Evolutionary conservation across 192 early-diverging fungal genomes (phyloP), one percentile per base, ranked within the genome.

Genomic region (Gaertneriomyces sp.): DNA sequence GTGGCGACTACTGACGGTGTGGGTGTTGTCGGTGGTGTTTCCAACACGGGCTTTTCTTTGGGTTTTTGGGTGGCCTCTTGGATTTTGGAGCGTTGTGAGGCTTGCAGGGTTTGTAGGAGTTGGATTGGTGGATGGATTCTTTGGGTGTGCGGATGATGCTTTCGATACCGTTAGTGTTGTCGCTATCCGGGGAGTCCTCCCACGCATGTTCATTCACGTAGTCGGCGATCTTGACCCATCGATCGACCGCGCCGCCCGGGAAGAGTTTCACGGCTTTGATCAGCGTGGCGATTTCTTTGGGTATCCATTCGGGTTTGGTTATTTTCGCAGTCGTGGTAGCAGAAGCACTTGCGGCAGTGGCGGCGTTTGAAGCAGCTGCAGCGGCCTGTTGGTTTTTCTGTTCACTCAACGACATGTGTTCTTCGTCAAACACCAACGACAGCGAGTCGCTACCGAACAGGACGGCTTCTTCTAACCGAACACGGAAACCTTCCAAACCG

Each of bases 231-330:
- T 82, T 90, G 44, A 88, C 85, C 91, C 91, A 93, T n/a, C 86
- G 81, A 41, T 81, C 72, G 33, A 80, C 74, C 11, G 87, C 88
- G 16, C 91, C 91, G 20, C 89, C 89, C 14, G 90, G 91, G 67
- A 87, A 91, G 69, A 87, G 81, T 60, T 92, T 92, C 45, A 86
- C 76, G 14, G 89, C 90, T 67, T 91, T 92, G 73, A 91, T 90
- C 10, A 93, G 74, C 4, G 85, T 63, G 6, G 83, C 80, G 9
- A 83, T 72, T 70, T 93, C 90, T 67, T 93, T 87, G 3, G 87
- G 71, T 0, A 78, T 68, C 91, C 91, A 93, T 25, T 71, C 41
- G 14, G 63, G 58, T 49, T 77, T 79, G 40, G 71, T 61, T 20
- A 60, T 7, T 43, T 69, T 69, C 9, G n/a, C n/a, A n/a, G n/a